A percentile compares a stretch with the other conserved stretches of the same genome.
phyloP scores from a whole-genome alignment of 2,329 filamentous ascomycete genomes.

The Paecilomyces dactylethromorphus region DNA sequence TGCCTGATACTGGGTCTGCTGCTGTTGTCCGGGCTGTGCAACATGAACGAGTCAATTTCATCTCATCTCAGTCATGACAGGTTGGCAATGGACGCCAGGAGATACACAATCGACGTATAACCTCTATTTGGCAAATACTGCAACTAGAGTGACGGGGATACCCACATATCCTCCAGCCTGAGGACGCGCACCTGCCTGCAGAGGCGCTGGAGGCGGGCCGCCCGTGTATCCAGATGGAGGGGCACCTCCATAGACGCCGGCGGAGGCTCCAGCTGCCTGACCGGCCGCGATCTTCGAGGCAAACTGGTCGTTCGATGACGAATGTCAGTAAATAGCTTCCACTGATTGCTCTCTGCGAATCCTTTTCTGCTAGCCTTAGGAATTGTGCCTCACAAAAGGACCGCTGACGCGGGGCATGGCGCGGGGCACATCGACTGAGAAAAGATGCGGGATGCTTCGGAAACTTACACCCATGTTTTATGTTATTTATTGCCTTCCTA shows the following conservation, averaged over 20 bases:
- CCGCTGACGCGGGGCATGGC: not conserved
- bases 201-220: slow-evolving; percentile 21
- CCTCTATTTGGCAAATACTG: not conserved
- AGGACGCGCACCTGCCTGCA: slow-evolving; percentile 23
- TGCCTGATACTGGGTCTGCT: slow-evolving; percentile 48
- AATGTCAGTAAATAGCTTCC: not conserved
- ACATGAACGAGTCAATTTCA: slow-evolving; percentile 12
- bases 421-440: not conserved
- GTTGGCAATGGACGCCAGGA: not conserved
- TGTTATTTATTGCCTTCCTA: not conserved
- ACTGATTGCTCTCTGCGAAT: not conserved
- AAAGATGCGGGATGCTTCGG: not conserved
- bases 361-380: not conserved
- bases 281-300: slow-evolving; percentile 34
- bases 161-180: slow-evolving; percentile 46
- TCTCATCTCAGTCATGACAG: not conserved
- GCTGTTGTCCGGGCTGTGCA: slow-evolving; percentile 11
- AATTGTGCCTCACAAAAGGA: not conserved
- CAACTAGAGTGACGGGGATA: slow-evolving; percentile 11
- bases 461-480: not conserved
- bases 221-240: slow-evolving; percentile 32
- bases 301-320: slow-evolving; percentile 18
- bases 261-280: slow-evolving; percentile 20
- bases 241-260: slow-evolving; percentile 25
- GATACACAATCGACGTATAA: not conserved